phyloP scores from a whole-genome alignment of 106 monocot species.

The Dendrobium nobile region DNA sequence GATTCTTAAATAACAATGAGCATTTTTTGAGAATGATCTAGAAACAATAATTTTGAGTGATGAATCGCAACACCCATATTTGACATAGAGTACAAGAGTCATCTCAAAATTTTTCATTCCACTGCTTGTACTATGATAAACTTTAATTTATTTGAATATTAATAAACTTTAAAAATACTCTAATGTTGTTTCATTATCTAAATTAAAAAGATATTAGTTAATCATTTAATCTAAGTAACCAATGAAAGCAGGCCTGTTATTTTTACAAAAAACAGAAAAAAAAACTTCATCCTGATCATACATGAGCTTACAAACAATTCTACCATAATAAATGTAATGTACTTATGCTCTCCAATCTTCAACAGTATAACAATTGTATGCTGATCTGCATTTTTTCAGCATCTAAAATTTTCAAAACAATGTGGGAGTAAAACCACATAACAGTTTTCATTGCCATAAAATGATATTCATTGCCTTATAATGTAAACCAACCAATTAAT shows the following conservation, averaged over 20 bases:
- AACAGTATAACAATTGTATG: neutral
- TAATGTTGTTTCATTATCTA: neutral
- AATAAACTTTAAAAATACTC: neutral
- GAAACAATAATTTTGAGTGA: too few species aligned
- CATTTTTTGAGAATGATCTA: too few species aligned
- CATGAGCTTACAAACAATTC: too few species aligned
- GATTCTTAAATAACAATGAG: too few species aligned
- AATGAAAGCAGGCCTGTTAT: neutral
- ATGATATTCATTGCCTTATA: neutral
- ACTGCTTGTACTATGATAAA: neutral
- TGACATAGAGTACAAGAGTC: neutral
- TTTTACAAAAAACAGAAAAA: neutral
- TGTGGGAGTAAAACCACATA: neutral
- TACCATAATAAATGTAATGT: neutral
- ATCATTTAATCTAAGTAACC: neutral
- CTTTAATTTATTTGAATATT: neutral
- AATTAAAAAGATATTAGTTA: too few species aligned
- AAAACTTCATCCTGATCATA: neutral
- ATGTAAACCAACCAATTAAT: neutral
- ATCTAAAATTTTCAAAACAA: neutral
- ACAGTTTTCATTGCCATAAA: neutral
- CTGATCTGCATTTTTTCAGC: neutral
- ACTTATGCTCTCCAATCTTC: neutral
- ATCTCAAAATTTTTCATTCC: neutral
- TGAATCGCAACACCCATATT: neutral